Conservation (phyloP, 225 moss, liverwort and hornwort species). For the Climacium dendroides region DNA sequence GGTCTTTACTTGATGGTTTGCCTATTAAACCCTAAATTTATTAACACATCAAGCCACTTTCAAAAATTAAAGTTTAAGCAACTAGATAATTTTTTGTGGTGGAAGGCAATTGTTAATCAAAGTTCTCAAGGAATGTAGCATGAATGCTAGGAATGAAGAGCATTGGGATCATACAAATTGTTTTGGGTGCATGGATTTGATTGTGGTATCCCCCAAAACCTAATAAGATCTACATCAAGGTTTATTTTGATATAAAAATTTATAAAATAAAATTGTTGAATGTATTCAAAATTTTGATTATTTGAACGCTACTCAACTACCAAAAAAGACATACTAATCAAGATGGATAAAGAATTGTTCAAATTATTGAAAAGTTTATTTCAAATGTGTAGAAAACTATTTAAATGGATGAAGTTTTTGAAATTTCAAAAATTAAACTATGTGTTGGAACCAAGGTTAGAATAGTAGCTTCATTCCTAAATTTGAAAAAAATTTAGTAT, state of each 20-base stretch:
- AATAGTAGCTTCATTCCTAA: background rate
- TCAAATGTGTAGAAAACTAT: background rate
- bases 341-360: background rate
- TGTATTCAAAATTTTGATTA: background rate
- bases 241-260: background rate
- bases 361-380: background rate
- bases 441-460: background rate
- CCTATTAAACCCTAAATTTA: background rate
- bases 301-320: background rate
- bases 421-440: background rate
- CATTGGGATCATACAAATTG: background rate
- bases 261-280: background rate
- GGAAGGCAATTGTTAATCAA: background rate
- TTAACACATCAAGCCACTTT: background rate
- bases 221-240: fast-evolving
- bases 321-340: background rate
- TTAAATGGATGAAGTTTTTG: background rate
- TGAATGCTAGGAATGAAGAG: background rate
- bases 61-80: background rate
- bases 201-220: fast-evolving
- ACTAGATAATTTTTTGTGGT: no score
- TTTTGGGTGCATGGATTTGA: background rate
- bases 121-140: background rate
- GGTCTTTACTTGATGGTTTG: background rate
- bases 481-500: no score